Base-by-base conservation (phyloP, 768 basidiomycete genomes). In the Lentinula sp. region DNA sequence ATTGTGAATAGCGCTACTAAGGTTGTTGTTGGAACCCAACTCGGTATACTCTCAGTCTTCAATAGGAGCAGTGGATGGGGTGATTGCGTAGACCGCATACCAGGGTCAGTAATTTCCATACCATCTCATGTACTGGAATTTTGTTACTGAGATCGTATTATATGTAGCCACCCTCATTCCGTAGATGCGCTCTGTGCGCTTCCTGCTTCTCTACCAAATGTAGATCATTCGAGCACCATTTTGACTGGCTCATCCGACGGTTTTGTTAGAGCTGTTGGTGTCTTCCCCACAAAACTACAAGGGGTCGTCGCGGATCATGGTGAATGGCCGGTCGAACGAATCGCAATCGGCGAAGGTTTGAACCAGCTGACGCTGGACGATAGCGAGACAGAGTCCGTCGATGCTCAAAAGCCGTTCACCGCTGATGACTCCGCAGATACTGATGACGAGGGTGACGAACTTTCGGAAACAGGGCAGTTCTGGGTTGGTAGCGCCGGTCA, bases 401-500 rank as follows among this genome's bases (percentile, higher is more conserved):
- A 64, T 16, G 61, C 62, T 6, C 63, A 70, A 15, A 64, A 65
- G 36, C 33, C 16, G 7, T 52, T 15, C 18, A 20, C 1, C 39
- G 4, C 39, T 28, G 28, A 3, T 28, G 18, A 54, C 32, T 16
- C 15, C 8, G 18, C 20, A 48, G 68, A 68, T 16, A 65, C 67
- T 1, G 63, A 64, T 16, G 62, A 66, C 33, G 41, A 35, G 16
- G 42, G 60, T 41, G 43, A 48, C 10, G 20, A 48, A 8, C 9
- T 9, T 9, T 2, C 43, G 0, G 18, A 55, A 56, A 59, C 64
- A 52, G 64, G 70, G 61, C 80, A 81, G 20, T 87, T 86, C 76
- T 97, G 95, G 93, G 82, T 94, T n/a, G 95, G 88, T 20, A 95
- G 93, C 70, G 91, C 86, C 28, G 92, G 93, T 35, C 95, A 98